Conservation (phyloP, 2,329 filamentous ascomycete species). For the Laburnicola sp. region DNA sequence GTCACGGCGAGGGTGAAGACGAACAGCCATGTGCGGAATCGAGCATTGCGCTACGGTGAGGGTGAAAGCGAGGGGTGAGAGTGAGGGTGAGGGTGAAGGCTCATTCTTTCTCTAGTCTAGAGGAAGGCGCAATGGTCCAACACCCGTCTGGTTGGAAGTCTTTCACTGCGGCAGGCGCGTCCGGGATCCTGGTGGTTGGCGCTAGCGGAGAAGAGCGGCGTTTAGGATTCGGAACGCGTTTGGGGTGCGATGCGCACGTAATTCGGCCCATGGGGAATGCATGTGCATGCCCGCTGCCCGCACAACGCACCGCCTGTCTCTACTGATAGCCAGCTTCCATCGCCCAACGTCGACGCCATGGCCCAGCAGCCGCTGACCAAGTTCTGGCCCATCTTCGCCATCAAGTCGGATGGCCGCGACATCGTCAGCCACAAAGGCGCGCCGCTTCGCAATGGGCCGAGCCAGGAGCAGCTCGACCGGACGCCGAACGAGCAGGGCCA, state of each 20-base stretch:
- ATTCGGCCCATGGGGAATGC: too few species aligned
- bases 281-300: neutral
- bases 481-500: constrained; percentile 57
- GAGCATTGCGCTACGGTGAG: neutral
- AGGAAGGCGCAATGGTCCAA: too few species aligned
- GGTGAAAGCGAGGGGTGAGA: neutral
- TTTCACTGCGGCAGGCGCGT: neutral
- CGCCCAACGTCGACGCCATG: constrained; percentile 26
- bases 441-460: constrained; percentile 58
- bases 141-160: too few species aligned
- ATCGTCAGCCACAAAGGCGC: constrained; percentile 54
- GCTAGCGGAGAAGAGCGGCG: constrained; percentile 8
- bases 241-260: neutral
- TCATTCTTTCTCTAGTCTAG: too few species aligned
- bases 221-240: neutral
- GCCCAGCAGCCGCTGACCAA: constrained; percentile 46
- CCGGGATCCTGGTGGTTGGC: neutral
- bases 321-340: constrained; percentile 9
- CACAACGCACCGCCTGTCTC: neutral
- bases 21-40: constrained; percentile 2
- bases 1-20: neutral
- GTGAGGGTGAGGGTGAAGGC: constrained; percentile 4
- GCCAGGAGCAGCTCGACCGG: constrained; percentile 55
- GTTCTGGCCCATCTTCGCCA: constrained; percentile 53
- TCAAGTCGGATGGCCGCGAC: constrained; percentile 54